Evolutionary conservation across 495 filamentous ascomycete species (phyloP).

Genomic region (Neurospora pannonica): DNA sequence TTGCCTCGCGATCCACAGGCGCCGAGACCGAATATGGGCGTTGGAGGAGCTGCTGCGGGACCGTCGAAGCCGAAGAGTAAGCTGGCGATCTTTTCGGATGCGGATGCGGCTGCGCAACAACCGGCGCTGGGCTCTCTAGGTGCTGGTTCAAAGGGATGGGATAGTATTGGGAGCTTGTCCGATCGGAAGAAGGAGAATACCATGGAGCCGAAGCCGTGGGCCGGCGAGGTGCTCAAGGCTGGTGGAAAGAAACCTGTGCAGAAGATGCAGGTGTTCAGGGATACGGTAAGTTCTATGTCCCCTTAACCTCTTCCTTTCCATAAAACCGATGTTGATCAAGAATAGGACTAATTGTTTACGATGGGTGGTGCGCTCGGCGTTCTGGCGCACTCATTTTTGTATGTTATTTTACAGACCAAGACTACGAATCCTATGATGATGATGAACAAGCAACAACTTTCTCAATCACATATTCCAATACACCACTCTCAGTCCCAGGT

Average conservation of each 20-base stretch:
- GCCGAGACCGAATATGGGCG: slow-evolving; percentile 36
- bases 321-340: slow-evolving; percentile 72
- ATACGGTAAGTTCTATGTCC: slow-evolving; percentile 66
- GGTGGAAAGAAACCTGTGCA: slow-evolving; percentile 67
- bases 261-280: slow-evolving; percentile 90
- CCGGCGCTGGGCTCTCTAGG: slow-evolving; percentile 40
- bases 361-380: slow-evolving; percentile 31
- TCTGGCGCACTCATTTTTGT: slow-evolving; percentile 44
- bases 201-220: slow-evolving; percentile 82
- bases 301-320: slow-evolving; percentile 15
- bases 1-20: slow-evolving; percentile 56
- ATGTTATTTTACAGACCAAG: slow-evolving; percentile 42
- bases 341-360: slow-evolving; percentile 76
- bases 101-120: slow-evolving; percentile 39
- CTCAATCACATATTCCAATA: slow-evolving; percentile 40
- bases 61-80: slow-evolving; percentile 55
- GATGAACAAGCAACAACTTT: slow-evolving; percentile 23
- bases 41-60: slow-evolving; percentile 42
- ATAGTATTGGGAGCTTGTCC: slow-evolving; percentile 73
- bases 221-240: slow-evolving; percentile 79
- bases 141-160: slow-evolving; percentile 65
- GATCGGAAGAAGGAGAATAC: slow-evolving; percentile 92
- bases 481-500: slow-evolving; percentile 53
- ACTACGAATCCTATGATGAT: neutral
- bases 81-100: slow-evolving; percentile 84